Percentiles rank a stretch among this genome's conserved stretches.
phyloP scores from a whole-genome alignment of 2,329 filamentous ascomycete species.

The Claviceps monticola region DNA sequence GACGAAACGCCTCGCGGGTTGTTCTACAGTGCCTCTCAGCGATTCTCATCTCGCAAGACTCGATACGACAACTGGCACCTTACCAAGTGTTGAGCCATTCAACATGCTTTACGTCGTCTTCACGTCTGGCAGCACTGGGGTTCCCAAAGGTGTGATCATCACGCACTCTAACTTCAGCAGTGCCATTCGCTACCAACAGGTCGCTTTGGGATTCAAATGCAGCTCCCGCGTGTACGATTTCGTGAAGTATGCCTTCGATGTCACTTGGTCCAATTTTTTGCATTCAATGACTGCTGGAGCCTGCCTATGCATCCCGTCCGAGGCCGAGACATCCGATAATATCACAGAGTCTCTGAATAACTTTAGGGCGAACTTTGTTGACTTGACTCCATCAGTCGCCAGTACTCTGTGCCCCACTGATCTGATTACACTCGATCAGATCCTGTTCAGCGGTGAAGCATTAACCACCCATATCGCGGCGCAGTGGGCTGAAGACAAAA shows the following conservation, averaged over 20 bases:
- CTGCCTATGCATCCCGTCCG: constrained; percentile 7
- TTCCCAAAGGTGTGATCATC: constrained; percentile 11
- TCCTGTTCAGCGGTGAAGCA: constrained; percentile 2
- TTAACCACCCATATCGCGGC: constrained; percentile 1
- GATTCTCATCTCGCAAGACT: background rate
- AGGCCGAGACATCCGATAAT: constrained; percentile 31
- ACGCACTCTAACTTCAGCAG: constrained; percentile 6
- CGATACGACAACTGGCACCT: background rate
- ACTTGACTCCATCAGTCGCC: constrained; percentile 28
- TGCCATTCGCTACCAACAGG: constrained; percentile 2
- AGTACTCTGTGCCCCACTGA: constrained; percentile 18
- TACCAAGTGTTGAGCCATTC: background rate
- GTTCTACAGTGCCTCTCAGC: background rate
- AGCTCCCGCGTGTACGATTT: constrained; percentile 6
- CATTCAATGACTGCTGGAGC: constrained; percentile 4
- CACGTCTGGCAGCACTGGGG: constrained; percentile 12
- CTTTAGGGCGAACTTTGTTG: constrained; percentile 27
- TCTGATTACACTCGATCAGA: background rate
- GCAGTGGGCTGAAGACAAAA: background rate
- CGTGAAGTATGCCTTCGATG: constrained; percentile 7
- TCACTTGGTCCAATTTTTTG: constrained; percentile 4
- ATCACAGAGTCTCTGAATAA: constrained; percentile 25
- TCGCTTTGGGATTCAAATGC: constrained; percentile 1
- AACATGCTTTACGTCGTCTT: constrained; percentile 6
- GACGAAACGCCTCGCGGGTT: background rate